phyloP scores from a whole-genome alignment of 257 asterid species.

The Przewalskia tangutica region DNA sequence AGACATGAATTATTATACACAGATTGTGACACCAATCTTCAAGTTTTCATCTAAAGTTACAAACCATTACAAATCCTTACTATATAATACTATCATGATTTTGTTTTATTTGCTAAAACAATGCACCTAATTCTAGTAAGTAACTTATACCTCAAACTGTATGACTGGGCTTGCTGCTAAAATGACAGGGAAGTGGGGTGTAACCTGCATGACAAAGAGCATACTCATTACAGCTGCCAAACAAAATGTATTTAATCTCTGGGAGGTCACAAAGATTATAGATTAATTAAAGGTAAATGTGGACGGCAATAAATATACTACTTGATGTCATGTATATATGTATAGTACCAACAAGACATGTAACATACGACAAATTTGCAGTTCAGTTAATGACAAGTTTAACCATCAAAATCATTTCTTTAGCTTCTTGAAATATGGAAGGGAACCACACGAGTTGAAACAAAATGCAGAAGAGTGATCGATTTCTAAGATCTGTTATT shows the following conservation, averaged over 20 bases:
- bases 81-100: background rate
- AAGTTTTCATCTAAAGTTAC: background rate
- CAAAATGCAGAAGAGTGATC: background rate
- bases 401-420: background rate
- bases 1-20: background rate
- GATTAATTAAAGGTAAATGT: background rate
- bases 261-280: background rate
- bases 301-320: background rate
- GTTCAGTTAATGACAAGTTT: background rate
- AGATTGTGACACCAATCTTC: background rate
- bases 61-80: background rate
- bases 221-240: constrained; percentile 10
- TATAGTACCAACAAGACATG: background rate
- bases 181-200: constrained; percentile 73
- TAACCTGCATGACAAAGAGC: constrained; percentile 48
- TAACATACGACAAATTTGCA: background rate
- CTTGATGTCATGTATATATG: background rate
- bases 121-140: background rate
- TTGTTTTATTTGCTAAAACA: background rate
- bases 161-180: constrained; percentile 66
- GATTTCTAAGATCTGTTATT: background rate
- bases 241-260: background rate
- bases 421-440: background rate
- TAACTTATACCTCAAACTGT: constrained; percentile 70
- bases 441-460: background rate